phyloP scores from a whole-genome alignment of 495 filamentous ascomycete species.

The Massariosphaeria phaeospora region DNA sequence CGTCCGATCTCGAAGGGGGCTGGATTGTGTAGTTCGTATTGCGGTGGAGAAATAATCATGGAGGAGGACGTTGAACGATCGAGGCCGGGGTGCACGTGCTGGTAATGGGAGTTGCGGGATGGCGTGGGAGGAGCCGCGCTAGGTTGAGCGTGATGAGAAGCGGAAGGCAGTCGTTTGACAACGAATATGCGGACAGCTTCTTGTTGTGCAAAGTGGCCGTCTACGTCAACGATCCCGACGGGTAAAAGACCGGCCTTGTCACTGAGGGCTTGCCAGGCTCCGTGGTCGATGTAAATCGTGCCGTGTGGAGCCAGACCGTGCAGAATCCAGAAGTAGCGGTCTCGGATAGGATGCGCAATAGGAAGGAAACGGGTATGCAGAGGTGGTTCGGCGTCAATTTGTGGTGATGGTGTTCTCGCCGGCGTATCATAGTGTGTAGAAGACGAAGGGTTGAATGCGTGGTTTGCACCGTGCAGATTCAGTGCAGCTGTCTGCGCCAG shows the following conservation, averaged over 20 bases:
- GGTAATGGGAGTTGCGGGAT: background rate
- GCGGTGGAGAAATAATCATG: background rate
- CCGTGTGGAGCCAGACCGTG: conserved; percentile 91
- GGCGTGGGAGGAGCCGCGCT: conserved; percentile 34
- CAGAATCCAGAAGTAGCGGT: conserved; percentile 93
- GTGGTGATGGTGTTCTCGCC: conserved; percentile 22
- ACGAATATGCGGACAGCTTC: conserved; percentile 84
- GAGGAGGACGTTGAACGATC: conserved; percentile 6
- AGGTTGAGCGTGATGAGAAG: background rate
- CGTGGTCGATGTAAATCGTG: conserved; percentile 84
- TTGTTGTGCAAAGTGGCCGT: conserved; percentile 82
- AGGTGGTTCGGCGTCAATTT: conserved; percentile 45
- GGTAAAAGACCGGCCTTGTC: conserved; percentile 87
- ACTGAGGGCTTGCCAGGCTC: conserved; percentile 71
- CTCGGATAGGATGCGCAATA: conserved; percentile 77
- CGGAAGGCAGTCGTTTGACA: conserved; percentile 48
- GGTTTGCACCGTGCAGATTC: conserved; percentile 8
- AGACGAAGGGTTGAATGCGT: conserved; percentile 10
- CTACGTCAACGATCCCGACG: conserved; percentile 82
- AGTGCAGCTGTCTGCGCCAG: conserved; percentile 21
- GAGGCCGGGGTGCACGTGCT: conserved; percentile 24
- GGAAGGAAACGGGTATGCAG: conserved; percentile 92
- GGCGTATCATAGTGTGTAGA: conserved; percentile 18
- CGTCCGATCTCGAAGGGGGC: conserved; percentile 75
- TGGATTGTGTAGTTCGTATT: conserved; percentile 37